Conservation (phyloP, 2,329 filamentous ascomycete species). For the Parafenestella ontariensis region DNA sequence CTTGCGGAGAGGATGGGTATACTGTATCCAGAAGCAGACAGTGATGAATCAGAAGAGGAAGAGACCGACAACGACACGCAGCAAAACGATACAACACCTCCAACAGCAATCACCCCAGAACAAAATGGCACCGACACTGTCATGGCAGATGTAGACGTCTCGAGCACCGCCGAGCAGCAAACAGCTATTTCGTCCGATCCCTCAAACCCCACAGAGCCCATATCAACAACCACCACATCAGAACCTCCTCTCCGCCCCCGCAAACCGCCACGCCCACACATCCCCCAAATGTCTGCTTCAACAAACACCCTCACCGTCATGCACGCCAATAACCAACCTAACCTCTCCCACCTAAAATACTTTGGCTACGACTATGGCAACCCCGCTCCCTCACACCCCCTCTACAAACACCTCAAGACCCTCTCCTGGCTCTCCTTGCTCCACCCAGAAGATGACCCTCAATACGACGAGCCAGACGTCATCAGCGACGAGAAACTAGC, state of each 20-base stretch:
- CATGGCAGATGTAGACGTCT: conserved; percentile 25
- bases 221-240: conserved; percentile 13
- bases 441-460: conserved; percentile 74
- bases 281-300: conserved; percentile 67
- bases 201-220: background rate
- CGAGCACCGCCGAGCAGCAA: background rate
- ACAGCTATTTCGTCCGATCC: conserved; percentile 4
- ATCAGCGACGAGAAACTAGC: conserved; percentile 68
- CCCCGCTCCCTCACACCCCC: conserved; percentile 71
- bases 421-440: conserved; percentile 93
- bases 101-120: conserved; percentile 4
- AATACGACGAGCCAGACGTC: conserved; percentile 72
- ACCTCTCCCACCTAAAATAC: conserved; percentile 85
- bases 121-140: conserved; percentile 19
- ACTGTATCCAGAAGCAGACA: conserved; percentile 61
- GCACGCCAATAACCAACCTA: conserved; percentile 84
- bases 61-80: background rate
- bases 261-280: conserved; percentile 41
- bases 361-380: conserved; percentile 81
- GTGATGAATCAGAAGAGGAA: conserved; percentile 31
- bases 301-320: conserved; percentile 82
- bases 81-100: conserved; percentile 8
- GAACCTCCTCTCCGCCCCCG: conserved; percentile 31
- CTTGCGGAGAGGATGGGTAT: conserved; percentile 90
- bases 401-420: conserved; percentile 80